Evolutionary conservation across 2,329 filamentous ascomycete species (phyloP), one percentile per base, ranked within the genome.

Genomic region (Zymoseptoria crescenta): DNA sequence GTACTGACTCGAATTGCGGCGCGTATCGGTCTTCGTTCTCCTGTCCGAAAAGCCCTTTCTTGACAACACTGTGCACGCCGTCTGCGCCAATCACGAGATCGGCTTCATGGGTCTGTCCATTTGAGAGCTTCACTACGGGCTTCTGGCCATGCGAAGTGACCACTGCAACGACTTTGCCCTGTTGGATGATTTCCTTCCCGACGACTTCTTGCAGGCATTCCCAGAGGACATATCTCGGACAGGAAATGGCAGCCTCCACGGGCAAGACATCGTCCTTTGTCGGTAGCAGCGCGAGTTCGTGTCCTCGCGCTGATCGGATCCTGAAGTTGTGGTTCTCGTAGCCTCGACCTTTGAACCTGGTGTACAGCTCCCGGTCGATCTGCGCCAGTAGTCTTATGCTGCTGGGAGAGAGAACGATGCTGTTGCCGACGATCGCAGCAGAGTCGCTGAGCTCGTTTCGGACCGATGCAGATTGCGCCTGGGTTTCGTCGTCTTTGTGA

Each of bases 11-110:
- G 30, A 57, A 63, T 29, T 55, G 56, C 10, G 61, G 61, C 8
- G 73, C 70, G 63, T 72, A 76, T 1, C 67, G 62, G 50, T 74
- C 72, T 21, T 70, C 65, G 48, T 68, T 62, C 1, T 59, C 62
- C 9, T 70, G 68, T 0, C 67, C 68, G 54, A 79, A 76, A 21
- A 79, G 61, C 0, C 72, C 71, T 41, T 60, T 69, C 50, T 63
- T 62, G 8, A 65, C 56, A 10, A 41, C 35, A 24, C 55, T 57
- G 50, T 59, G 64, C 41, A 61, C 71, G 1, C 63, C 64, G 59
- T 66, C 64, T 28, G 61, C 62, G 3, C 64, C 64, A 28, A 65
- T 56, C 4, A 66, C 56, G 6, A 65, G 29, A 54, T 66, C 64
- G 7, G 57, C 61, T 19, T 57, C 51, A 6, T 55, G 56, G 19